Base-by-base conservation (phyloP, 371 early-diverging fungal genomes). In the Sporodiniella umbellata region DNA sequence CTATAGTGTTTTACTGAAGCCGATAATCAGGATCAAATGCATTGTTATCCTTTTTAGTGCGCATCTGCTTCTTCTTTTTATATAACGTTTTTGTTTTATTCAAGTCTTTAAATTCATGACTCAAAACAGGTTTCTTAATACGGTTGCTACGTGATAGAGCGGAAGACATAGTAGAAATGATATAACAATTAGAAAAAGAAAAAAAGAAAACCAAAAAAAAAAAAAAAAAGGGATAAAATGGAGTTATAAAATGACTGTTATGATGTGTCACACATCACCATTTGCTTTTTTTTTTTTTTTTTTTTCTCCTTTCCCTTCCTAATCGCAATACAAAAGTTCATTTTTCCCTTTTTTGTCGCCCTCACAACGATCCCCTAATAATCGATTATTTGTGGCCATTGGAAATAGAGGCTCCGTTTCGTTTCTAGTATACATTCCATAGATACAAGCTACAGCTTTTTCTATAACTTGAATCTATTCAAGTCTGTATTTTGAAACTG, bases 181-280 rank as follows among this genome's bases (percentile, higher is more conserved):
- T n/a, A n/a, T n/a, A n/a, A 37, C 18, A 15, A 40, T 33, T 24
- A 14, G 30, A 45, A 42, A 33, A 17, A 45, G 45, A 39, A 38
- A 22, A 43, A 45, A 54, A 21, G 39, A 37, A 31, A 24, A 37
- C 12, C 43, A 44, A 42, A 48, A 42, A 42, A 33, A 45, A 35
- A 42, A 31, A 31, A 44, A 28, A 25, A 44, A 40, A 14, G 14
- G n/a, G 4, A 35, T 11, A 35, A 35, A 14, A 54, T 60, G 48
- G 60, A 50, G 55, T 55, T 55, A 52, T 43, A 58, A 58, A 53
- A 30, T 19, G 35, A 17, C 12, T 19, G 18, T 15, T 31, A 54
- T 60, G 50, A 54, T 60, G 55, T 60, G 51, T 60, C 60, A 60
- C 60, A 49, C 44, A 46, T 40, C 45, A 24, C 28, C 33, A 24